Base-by-base conservation (phyloP, 345 rosid species). In the Citrus cavaleriei region DNA sequence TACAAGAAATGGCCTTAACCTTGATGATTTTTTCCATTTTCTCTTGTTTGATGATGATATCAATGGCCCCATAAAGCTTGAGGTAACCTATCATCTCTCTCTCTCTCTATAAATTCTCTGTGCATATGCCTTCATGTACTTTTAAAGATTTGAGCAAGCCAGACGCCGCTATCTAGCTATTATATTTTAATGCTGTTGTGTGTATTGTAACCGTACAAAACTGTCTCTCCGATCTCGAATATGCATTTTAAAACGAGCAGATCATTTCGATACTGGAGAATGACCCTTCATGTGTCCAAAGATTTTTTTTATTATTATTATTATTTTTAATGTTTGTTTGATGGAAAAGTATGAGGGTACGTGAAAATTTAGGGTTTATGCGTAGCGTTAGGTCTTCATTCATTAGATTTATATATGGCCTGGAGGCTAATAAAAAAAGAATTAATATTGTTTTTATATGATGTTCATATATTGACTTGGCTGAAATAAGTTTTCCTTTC, bases 21-120 rank as follows among this genome's bases (percentile, higher is more conserved):
- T 94, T 40, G 95, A 91, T 63, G 94, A 87, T 58, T 90, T 92
- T 80, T 87, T 90, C 62, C 78, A 82, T 55, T 92, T 81, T 79
- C 82, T 92, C 35, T 77, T 84, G 19, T 77, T 80, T n/a, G 89
- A 82, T 72, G 88, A 87, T 68, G 88, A 88, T 79, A 78, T 81
- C 72, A 88, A 84, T 38, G 82, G 82, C 24, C 97, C 97, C 4
- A 86, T 90, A 61, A 81, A 67, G 3, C 62, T 85, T 69, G 75
- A 76, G 81, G 90, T 87, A 32, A 37, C 21, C n/a, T 72, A 14
- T 55, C 22, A 1, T 8, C 12, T 22, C 7, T 80, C 74, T 63
- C 80, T 79, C 38, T 78, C 76, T 37, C 34, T 75, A 3, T 42
- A 42, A 42, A 42, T 10, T 46, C 51, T 46, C 51, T 13, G 10